Conservation (phyloP, 1,284 basidiomycete genomes). For the Mycocalia duriaeana region DNA sequence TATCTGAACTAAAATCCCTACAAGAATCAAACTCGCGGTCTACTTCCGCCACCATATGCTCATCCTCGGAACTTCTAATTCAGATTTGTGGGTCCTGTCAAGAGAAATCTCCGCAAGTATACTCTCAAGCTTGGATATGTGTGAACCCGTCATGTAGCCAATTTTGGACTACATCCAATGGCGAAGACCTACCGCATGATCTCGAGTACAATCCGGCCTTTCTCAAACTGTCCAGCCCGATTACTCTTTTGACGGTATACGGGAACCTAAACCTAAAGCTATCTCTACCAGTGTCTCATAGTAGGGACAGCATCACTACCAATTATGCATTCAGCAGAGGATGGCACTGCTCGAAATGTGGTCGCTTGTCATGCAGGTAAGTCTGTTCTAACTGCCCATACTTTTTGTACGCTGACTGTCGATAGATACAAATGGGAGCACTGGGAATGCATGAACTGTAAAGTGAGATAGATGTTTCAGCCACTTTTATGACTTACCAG, state of each 20-base stretch:
- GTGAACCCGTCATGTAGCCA: constrained; percentile 46
- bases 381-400: constrained; percentile 12
- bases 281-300: constrained; percentile 23
- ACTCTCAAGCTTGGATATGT: constrained; percentile 55
- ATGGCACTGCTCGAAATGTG: constrained; percentile 63
- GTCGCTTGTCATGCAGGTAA: constrained; percentile 67
- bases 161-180: constrained; percentile 46
- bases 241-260: constrained; percentile 19
- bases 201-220: constrained; percentile 47
- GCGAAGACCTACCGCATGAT: constrained; percentile 23
- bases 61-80: too few relatives aligned
- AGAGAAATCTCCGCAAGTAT: constrained; percentile 46
- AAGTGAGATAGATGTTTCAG: constrained; percentile 29
- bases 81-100: too few relatives aligned
- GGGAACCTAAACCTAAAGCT: constrained; percentile 27
- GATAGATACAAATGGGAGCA: constrained; percentile 64
- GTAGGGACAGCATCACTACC: constrained; percentile 37
- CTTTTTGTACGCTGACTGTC: too few relatives aligned
- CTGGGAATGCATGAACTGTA: constrained; percentile 60
- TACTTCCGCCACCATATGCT: too few relatives aligned
- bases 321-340: constrained; percentile 56
- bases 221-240: constrained; percentile 28
- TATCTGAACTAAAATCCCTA: too few relatives aligned
- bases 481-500: background rate
- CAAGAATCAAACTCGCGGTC: too few relatives aligned